Conservation (phyloP, 2,329 filamentous ascomycete species). For the Bertia moriformis region DNA sequence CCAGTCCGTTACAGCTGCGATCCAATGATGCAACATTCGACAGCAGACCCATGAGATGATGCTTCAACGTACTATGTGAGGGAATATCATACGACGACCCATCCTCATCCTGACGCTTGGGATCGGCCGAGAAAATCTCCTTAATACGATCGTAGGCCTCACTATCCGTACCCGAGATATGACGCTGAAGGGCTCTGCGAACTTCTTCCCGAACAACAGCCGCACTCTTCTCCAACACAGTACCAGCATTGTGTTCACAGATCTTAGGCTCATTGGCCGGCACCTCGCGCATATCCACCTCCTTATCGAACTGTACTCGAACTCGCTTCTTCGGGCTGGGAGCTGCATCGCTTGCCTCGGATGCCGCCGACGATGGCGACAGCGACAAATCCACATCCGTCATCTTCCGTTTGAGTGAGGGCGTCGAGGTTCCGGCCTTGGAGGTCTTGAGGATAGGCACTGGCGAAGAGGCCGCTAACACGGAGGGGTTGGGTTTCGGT, state of each 20-base stretch:
- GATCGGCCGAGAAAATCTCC: constrained; percentile 37
- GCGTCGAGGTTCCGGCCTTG: background rate
- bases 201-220: background rate
- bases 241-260: background rate
- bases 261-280: background rate
- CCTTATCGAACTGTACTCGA: background rate
- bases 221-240: background rate
- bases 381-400: background rate
- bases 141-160: constrained; percentile 48
- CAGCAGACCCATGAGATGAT: constrained; percentile 48
- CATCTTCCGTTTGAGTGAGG: constrained; percentile 1
- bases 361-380: background rate
- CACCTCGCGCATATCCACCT: background rate
- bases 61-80: constrained; percentile 21
- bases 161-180: constrained; percentile 20
- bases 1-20: constrained; percentile 40
- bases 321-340: background rate
- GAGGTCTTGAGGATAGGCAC: background rate
- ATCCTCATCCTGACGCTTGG: constrained; percentile 29
- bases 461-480: background rate
- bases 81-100: constrained; percentile 27
- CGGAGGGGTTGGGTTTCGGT: background rate
- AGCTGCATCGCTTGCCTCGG: background rate
- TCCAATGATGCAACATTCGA: constrained; percentile 45
- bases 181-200: background rate